These are phyloP conservation scores for Epichloe gansuensis DNA, from an alignment of 2,329 filamentous ascomycete genomes.

Conservation along the genomic window DNA sequence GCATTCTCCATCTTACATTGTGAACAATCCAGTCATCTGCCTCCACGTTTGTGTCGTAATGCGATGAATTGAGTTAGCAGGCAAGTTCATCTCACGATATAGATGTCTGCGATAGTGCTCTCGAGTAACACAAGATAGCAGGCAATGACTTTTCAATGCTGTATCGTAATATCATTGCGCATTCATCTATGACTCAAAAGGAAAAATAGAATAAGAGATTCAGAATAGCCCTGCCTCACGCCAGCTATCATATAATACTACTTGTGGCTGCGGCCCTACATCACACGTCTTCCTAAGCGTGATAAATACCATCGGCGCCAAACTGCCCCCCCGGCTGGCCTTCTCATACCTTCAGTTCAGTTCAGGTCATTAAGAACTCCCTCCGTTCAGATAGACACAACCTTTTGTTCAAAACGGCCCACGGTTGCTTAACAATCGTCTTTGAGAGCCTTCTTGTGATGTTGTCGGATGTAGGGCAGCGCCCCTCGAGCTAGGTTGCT, in stretches of 20 bases:
- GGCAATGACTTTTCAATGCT: background rate
- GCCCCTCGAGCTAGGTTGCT: background rate
- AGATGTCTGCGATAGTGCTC: background rate
- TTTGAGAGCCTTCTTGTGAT: background rate
- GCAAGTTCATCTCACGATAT: background rate
- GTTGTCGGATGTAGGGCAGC: background rate
- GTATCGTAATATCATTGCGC: constrained; percentile 16
- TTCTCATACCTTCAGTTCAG: background rate
- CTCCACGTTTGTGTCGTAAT: background rate
- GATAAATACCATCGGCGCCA: background rate
- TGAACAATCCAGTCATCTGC: background rate
- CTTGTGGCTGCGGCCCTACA: background rate
- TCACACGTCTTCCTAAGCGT: background rate
- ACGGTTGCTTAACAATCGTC: too few relatives aligned
- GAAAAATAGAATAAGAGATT: constrained; percentile 24
- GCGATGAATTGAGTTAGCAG: background rate
- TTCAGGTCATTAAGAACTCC: background rate
- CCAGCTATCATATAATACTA: constrained; percentile 3
- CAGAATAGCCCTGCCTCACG: constrained; percentile 11
- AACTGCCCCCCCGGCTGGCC: background rate
- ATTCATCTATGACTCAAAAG: constrained; percentile 24
- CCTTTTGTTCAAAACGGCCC: background rate
- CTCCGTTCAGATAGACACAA: background rate
- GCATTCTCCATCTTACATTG: too few relatives aligned
- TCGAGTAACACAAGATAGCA: background rate